Evolutionary conservation across 2,329 filamentous ascomycete species (phyloP).

Genomic region (Cercospora sp.): DNA sequence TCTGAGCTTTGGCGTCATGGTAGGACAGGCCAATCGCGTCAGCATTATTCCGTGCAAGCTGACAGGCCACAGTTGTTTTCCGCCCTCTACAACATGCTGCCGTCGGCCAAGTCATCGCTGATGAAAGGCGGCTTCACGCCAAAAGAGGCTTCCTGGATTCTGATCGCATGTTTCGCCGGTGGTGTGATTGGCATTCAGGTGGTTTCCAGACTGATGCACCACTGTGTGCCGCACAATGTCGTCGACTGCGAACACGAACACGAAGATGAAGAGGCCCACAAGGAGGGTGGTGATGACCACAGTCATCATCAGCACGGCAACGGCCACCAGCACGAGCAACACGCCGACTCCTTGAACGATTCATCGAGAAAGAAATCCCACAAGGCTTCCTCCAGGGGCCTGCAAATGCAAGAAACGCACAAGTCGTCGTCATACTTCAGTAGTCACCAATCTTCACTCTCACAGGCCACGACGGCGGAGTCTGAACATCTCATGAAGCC

Average conservation of each 20-base stretch:
- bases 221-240: conserved; percentile 73
- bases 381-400: conserved; percentile 18
- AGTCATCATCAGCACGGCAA: conserved; percentile 24
- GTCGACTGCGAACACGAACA: conserved; percentile 77
- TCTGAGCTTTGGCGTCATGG: conserved; percentile 95
- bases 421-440: conserved; percentile 30
- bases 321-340: conserved; percentile 21
- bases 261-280: conserved; percentile 36
- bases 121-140: conserved; percentile 66
- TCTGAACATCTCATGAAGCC: background rate
- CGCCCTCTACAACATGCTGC: conserved; percentile 88
- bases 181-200: conserved; percentile 76
- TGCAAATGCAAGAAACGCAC: conserved; percentile 26
- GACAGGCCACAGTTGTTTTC: conserved; percentile 71
- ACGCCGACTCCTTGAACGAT: conserved; percentile 12
- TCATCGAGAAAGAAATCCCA: conserved; percentile 6
- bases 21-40: conserved; percentile 46
- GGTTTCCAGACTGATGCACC: conserved; percentile 70
- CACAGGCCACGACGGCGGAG: conserved; percentile 1
- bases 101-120: conserved; percentile 78
- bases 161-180: conserved; percentile 68
- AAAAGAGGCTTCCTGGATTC: conserved; percentile 64
- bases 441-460: conserved; percentile 21
- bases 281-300: conserved; percentile 26
- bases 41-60: conserved; percentile 9